These are phyloP conservation scores for Fonsecaea multimorphosa DNA, from an alignment of 2,329 filamentous ascomycete species.

Conservation along the genomic window DNA sequence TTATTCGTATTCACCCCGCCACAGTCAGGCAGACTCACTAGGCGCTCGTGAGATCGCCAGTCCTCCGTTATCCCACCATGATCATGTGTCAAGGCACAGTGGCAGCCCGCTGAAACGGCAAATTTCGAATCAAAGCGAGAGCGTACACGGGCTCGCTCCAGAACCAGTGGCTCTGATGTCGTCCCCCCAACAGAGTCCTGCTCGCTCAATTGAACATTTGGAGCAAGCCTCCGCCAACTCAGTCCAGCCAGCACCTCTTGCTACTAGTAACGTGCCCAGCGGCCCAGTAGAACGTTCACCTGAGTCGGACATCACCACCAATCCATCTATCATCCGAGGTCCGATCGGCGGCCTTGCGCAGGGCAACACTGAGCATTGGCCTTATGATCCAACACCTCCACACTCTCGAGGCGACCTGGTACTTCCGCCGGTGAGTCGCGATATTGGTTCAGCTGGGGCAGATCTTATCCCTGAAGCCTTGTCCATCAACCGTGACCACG, in stretches of 20 bases:
- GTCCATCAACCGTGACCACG: slow-evolving; percentile 45
- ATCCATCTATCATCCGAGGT: slow-evolving; percentile 82
- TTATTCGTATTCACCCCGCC: slow-evolving; percentile 26
- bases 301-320: slow-evolving; percentile 74
- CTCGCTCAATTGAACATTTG: slow-evolving; percentile 22
- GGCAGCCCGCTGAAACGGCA: slow-evolving; percentile 57
- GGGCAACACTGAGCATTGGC: slow-evolving; percentile 60
- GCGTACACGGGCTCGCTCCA: slow-evolving; percentile 46
- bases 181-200: slow-evolving; percentile 62
- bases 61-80: slow-evolving; percentile 33
- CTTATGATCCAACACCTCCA: slow-evolving; percentile 62
- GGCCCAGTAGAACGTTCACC: slow-evolving; percentile 35
- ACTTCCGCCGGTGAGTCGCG: slow-evolving; percentile 46
- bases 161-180: slow-evolving; percentile 48
- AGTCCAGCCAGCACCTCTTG: slow-evolving; percentile 32
- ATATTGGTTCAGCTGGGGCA: slow-evolving; percentile 53
- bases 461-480: slow-evolving; percentile 43
- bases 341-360: slow-evolving; percentile 65
- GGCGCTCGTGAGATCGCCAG: slow-evolving; percentile 43
- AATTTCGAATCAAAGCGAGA: slow-evolving; percentile 46
- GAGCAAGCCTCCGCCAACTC: slow-evolving; percentile 16
- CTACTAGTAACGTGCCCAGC: slow-evolving; percentile 17
- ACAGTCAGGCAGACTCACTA: slow-evolving; percentile 30
- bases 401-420: slow-evolving; percentile 44
- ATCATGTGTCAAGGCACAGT: slow-evolving; percentile 40